phyloP scores from a whole-genome alignment of 2,329 filamentous ascomycete genomes.

The Pseudogymnoascus verrucosus region DNA sequence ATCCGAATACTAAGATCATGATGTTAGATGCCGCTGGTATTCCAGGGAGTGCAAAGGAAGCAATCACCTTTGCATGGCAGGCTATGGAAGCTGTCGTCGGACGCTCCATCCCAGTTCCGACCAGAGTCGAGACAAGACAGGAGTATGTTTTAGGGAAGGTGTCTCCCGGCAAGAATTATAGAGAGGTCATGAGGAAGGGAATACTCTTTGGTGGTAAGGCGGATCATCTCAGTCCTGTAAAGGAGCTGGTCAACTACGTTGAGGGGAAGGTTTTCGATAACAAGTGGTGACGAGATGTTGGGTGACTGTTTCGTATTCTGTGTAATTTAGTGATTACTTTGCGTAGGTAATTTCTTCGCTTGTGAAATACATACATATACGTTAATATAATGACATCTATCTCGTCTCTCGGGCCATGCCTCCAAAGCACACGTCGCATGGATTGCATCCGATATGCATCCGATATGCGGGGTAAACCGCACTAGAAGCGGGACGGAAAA shows the following conservation, averaged over 20 bases:
- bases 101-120: conserved; percentile 45
- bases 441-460: neutral
- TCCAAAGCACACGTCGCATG: neutral
- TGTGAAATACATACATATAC: neutral
- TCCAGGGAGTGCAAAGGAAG: conserved; percentile 50
- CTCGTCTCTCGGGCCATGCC: neutral
- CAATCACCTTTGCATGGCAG: conserved; percentile 52
- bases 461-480: neutral
- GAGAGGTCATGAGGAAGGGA: conserved; percentile 43
- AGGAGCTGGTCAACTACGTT: conserved; percentile 42
- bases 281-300: conserved; percentile 29
- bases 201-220: conserved; percentile 41
- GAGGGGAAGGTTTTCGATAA: conserved; percentile 41
- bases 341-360: neutral
- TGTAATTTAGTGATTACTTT: neutral
- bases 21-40: conserved; percentile 52
- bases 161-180: conserved; percentile 45
- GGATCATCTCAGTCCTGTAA: conserved; percentile 38
- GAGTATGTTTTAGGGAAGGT: conserved; percentile 48
- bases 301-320: neutral
- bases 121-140: conserved; percentile 43
- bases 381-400: neutral
- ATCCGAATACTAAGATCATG: conserved; percentile 40
- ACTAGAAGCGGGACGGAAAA: neutral
- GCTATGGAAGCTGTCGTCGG: conserved; percentile 51